Evolutionary conservation across 139 green algal genomes (phyloP), one percentile per base, ranked within the genome.

Genomic region (Chlamydomonas sphaeroides): DNA sequence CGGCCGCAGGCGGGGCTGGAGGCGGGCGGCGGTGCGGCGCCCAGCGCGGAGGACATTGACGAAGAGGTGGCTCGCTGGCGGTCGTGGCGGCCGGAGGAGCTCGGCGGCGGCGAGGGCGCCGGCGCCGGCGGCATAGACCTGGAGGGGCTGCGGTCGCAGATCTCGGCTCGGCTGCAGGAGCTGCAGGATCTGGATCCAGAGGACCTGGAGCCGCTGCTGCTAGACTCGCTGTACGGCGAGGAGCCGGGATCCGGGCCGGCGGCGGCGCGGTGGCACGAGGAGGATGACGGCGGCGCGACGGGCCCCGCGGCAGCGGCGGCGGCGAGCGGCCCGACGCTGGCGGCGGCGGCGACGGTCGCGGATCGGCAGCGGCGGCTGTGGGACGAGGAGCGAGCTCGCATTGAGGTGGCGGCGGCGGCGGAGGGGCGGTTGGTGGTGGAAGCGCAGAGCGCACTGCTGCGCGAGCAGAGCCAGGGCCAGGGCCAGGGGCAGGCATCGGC

Each of bases 81-180:
- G 7, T 17, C 49, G 7, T 56, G 49, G 49, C 25, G 18, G 49
- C 49, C 49, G 49, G 18, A 17, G n/a, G 11, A 53, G 45, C 45
- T 10, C 45, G 10, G 45, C 10, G 45, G 45, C 45, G 45, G 45
- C 10, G 45, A 14, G 11, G 45, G 45, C 10, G 45, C 11, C 45
- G 45, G 45, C 10, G 45, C 11, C 45, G 45, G 45, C 45, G 45
- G 45, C 45, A 53, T 70, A 2, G 39, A 80, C 51, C n/a, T 80
- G n/a, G 74, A 80, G 74, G 36, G 56, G 61, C 18, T 80, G n/a
- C 74, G 74, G 39, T 25, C 62, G 39, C 59, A 80, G 57, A 59
- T 80, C n/a, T n/a, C n/a, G n/a, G n/a, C n/a, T n/a, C n/a, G n/a
- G 53, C 18, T 80, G 74, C 74, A 45, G n/a, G 59, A 80, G 38